phyloP scores from a whole-genome alignment of 1,139 yeast species.

The Candida tunisiensis region DNA sequence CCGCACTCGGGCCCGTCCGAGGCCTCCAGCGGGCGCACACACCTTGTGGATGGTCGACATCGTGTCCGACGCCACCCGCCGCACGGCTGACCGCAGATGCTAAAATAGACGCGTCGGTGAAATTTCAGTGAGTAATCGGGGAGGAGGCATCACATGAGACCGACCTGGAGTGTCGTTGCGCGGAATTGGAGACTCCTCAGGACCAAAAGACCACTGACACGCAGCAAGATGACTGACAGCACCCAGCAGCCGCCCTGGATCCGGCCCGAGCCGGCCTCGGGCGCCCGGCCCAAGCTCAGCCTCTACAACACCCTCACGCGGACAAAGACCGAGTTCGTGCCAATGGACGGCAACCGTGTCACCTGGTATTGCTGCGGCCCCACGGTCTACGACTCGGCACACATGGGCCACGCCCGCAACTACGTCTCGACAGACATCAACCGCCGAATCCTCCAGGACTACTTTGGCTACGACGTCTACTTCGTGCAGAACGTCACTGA shows the following conservation, averaged over 20 bases:
- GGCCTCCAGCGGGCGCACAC: no score
- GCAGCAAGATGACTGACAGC: slow-evolving; percentile 2
- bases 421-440: slow-evolving; percentile 90
- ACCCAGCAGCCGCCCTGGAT: slow-evolving; percentile 27
- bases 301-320: slow-evolving; percentile 76
- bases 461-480: slow-evolving; percentile 72
- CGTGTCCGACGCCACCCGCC: no score
- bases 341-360: slow-evolving; percentile 41
- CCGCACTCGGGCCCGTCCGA: no score
- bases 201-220: no score
- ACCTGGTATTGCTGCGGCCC: slow-evolving; percentile 99
- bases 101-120: no score
- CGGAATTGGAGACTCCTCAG: no score
- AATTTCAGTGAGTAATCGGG: no score
- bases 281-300: slow-evolving; percentile 19
- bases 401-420: slow-evolving; percentile 99
- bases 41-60: no score
- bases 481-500: slow-evolving; percentile 96
- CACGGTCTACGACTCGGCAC: slow-evolving; percentile 92
- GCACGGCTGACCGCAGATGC: no score
- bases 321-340: slow-evolving; percentile 57
- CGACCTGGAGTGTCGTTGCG: no score
- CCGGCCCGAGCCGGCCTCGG: slow-evolving; percentile 14
- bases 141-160: no score
- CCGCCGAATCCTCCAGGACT: slow-evolving; percentile 73